Base-by-base conservation (phyloP, 1,284 basidiomycete genomes). In the Tilletia setariae region DNA sequence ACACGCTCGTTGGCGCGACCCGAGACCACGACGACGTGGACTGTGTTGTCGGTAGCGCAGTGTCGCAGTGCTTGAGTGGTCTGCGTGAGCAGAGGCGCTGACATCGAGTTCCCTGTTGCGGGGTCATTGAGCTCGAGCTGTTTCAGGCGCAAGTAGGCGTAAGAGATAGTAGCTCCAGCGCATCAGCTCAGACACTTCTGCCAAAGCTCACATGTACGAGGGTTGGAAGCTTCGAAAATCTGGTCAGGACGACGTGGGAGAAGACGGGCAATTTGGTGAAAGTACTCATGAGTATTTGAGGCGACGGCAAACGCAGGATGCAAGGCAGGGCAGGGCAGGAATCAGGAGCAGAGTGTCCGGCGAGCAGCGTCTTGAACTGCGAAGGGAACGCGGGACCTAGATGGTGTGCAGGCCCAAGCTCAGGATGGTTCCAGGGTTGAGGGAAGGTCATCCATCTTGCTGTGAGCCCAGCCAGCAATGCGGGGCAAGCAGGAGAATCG, bases 111-210 rank as follows among this genome's bases (percentile, higher is more conserved):
- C 21, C 40, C 40, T 44, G 62, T 63, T 23, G 62, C 62, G 23
- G 43, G 42, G n/a, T 63, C 62, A 42, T 63, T 63, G 40, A 63
- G 62, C 62, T 63, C 62, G 42, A 15, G 43, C 53, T 59, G 53
- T 19, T n/a, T 4, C 21, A 16, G 28, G 9, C 19, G n/a, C n/a
- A n/a, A n/a, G 47, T 7, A 25, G 8, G 47, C 23, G 8, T 19
- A 49, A 19, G n/a, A 49, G 47, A 15, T 7, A 49, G 47, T 8
- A 25, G n/a, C 47, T 49, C n/a, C 23, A 49, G 11, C 16, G 23
- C 23, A 25, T 25, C n/a, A n/a, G n/a, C 23, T 49, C 23, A 49
- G 19, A 8, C 9, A 19, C 8, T n/a, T 49, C 47, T n/a, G 7
- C 11, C n/a, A 59, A 16, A 59, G 35, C 53, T 59, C 53, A 59